Evolutionary conservation across 2,329 filamentous ascomycete species (phyloP).

Genomic region (Westerdykella aurantiaca): DNA sequence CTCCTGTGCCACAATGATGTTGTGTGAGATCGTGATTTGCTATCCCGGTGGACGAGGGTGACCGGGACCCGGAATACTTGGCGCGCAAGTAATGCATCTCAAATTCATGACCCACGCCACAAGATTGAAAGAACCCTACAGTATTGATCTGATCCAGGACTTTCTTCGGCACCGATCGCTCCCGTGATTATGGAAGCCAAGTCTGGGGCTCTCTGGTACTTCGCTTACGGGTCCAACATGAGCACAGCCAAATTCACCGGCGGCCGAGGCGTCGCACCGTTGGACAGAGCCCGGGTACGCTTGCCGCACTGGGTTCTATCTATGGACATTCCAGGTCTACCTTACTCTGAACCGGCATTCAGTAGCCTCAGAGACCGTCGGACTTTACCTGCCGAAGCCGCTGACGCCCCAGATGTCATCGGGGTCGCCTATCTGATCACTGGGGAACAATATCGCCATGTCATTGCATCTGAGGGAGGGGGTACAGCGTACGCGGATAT

Average conservation of each 20-base stretch:
- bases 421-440: constrained; percentile 16
- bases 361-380: constrained; percentile 5
- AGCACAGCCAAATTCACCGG: constrained; percentile 12
- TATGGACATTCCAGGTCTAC: constrained; percentile 12
- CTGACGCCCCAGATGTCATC: constrained; percentile 1
- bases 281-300: constrained; percentile 1
- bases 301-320: constrained; percentile 9
- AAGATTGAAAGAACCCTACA: no score
- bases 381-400: background rate
- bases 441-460: constrained; percentile 5
- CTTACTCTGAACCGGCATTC: constrained; percentile 16
- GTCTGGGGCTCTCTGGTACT: constrained; percentile 12
- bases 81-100: no score
- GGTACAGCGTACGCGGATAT: constrained; percentile 10
- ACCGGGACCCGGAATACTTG: no score
- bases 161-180: no score
- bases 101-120: no score
- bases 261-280: constrained; percentile 11
- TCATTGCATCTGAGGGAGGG: constrained; percentile 17
- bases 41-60: no score
- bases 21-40: no score
- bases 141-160: no score
- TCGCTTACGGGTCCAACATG: constrained; percentile 20
- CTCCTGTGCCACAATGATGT: no score
- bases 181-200: background rate